These are phyloP conservation scores for Beauveria medogensis DNA, from an alignment of 2,329 filamentous ascomycete genomes.

Conservation along the genomic window DNA sequence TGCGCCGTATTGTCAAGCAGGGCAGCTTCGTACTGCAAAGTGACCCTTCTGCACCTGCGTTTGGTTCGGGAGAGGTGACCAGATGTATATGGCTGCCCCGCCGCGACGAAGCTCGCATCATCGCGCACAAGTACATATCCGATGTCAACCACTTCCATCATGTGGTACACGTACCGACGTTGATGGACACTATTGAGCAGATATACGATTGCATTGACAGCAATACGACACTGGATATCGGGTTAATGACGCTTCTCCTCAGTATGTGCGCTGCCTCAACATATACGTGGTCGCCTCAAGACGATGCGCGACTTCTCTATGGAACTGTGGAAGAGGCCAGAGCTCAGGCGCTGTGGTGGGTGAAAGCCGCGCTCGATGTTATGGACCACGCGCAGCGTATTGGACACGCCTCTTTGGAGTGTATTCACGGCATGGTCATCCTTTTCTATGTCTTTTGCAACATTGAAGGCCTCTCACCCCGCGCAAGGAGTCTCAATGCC, in stretches of 20 bases:
- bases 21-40: conserved; percentile 25
- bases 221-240: conserved; percentile 18
- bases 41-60: conserved; percentile 15
- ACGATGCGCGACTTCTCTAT: conserved; percentile 21
- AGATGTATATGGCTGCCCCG: conserved; percentile 27
- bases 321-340: conserved; percentile 21
- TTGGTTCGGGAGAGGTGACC: conserved; percentile 20
- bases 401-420: conserved; percentile 23
- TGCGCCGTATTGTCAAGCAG: conserved; percentile 24
- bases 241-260: conserved; percentile 21
- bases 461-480: conserved; percentile 27
- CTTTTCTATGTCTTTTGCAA: conserved; percentile 31
- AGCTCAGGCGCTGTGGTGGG: conserved; percentile 24
- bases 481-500: conserved; percentile 24
- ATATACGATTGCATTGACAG: conserved; percentile 22
- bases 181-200: conserved; percentile 22
- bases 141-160: conserved; percentile 26
- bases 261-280: conserved; percentile 23
- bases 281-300: conserved; percentile 23
- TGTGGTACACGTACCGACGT: conserved; percentile 22
- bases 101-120: conserved; percentile 22
- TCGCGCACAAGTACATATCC: conserved; percentile 23
- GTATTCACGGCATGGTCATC: conserved; percentile 29
- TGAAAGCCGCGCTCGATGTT: conserved; percentile 26
- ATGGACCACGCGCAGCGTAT: conserved; percentile 26